These are phyloP conservation scores for Suillus spraguei DNA, from an alignment of 768 basidiomycete species.

Conservation along the genomic window DNA sequence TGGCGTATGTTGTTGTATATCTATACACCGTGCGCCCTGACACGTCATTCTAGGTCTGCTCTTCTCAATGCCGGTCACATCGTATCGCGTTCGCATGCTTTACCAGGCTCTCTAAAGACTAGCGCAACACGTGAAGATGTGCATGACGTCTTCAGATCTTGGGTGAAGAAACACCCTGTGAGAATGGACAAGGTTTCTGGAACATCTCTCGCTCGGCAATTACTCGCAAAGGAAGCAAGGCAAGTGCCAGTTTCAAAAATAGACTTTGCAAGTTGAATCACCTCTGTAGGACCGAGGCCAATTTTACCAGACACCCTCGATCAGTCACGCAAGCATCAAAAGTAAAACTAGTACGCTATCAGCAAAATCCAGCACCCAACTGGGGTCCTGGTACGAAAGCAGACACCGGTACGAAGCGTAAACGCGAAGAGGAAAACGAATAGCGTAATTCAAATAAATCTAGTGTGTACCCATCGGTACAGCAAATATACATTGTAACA, in stretches of 20 bases:
- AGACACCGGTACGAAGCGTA: conserved; percentile 37
- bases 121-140: conserved; percentile 70
- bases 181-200: conserved; percentile 81
- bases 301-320: conserved; percentile 76
- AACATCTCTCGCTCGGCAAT: conserved; percentile 64
- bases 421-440: conserved; percentile 19
- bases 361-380: conserved; percentile 85
- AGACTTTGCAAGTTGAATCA: not conserved
- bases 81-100: conserved; percentile 91
- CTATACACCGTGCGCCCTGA: not conserved
- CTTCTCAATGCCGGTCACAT: conserved; percentile 83
- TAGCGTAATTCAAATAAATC: conserved; percentile 9
- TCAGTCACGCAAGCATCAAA: conserved; percentile 61
- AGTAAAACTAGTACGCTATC: conserved; percentile 84
- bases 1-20: conserved; percentile 56
- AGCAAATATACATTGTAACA: conserved; percentile 4
- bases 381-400: conserved; percentile 91
- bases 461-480: not conserved
- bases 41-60: conserved; percentile 63
- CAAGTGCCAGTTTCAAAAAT: conserved; percentile 35
- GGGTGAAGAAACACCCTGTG: conserved; percentile 81
- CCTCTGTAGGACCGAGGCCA: conserved; percentile 55
- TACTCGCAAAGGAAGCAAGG: conserved; percentile 74
- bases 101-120: conserved; percentile 90
- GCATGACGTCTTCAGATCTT: conserved; percentile 84